Evolutionary conservation across 345 rosid genomes (phyloP).

Genomic region (Adansonia digitata): DNA sequence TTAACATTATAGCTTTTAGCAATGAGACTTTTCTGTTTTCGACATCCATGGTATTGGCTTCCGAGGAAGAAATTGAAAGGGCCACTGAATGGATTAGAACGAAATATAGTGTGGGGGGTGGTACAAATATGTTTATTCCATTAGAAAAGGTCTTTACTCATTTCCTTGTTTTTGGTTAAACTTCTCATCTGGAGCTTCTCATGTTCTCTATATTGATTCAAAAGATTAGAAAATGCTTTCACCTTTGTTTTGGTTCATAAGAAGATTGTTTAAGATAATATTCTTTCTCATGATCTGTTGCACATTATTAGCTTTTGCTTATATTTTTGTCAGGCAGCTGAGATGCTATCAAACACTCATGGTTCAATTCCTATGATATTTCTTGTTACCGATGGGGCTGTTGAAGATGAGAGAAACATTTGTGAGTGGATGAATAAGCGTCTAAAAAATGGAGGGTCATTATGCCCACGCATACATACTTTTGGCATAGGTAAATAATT

Average conservation of each 20-base stretch:
- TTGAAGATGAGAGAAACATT: slow-evolving; percentile 84
- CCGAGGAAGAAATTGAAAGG: slow-evolving; percentile 53
- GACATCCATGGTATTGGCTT: slow-evolving; percentile 57
- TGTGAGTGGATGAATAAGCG: slow-evolving; percentile 64
- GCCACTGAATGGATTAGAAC: slow-evolving; percentile 64
- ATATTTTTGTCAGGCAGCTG: slow-evolving; percentile 67
- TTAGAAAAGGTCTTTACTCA: slow-evolving; percentile 54
- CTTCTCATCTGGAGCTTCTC: too few species aligned
- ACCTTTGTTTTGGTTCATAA: background rate
- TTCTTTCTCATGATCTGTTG: background rate
- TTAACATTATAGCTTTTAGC: slow-evolving; percentile 77
- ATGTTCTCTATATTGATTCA: background rate
- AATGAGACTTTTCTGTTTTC: slow-evolving; percentile 61
- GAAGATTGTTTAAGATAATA: background rate
- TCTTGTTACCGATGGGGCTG: slow-evolving; percentile 88
- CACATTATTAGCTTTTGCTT: background rate
- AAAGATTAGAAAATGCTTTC: background rate
- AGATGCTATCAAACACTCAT: slow-evolving; percentile 55
- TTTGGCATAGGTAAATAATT: slow-evolving; percentile 57
- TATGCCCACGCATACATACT: slow-evolving; percentile 51
- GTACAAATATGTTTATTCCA: slow-evolving; percentile 69
- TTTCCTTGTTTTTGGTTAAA: slow-evolving; percentile 7
- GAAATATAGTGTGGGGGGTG: slow-evolving; percentile 55
- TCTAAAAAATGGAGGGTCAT: slow-evolving; percentile 33
- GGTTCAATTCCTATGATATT: slow-evolving; percentile 74